These are phyloP conservation scores for Exsudoporus frostii DNA, from an alignment of 768 basidiomycete genomes.

Conservation along the genomic window DNA sequence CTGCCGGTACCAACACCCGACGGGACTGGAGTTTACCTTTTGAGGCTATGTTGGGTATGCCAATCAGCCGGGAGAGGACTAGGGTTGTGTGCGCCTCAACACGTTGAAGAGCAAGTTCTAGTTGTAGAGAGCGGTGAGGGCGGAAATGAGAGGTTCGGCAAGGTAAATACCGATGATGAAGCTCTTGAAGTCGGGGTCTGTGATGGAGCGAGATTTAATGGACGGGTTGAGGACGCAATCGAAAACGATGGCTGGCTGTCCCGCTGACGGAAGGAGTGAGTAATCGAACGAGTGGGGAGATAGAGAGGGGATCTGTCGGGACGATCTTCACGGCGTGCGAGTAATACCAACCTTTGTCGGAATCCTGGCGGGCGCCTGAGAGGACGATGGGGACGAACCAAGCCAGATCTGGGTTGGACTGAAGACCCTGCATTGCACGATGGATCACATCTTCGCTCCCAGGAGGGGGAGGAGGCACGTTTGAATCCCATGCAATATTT, in stretches of 20 bases:
- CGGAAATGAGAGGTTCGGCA: neutral
- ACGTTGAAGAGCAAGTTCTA: slow-evolving; percentile 68
- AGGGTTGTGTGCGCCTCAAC: slow-evolving; percentile 60
- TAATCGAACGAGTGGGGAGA: slow-evolving; percentile 2
- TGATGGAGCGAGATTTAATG: slow-evolving; percentile 56
- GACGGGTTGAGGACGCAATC: slow-evolving; percentile 66
- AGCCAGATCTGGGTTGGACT: slow-evolving; percentile 36
- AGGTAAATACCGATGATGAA: slow-evolving; percentile 58
- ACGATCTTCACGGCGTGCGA: slow-evolving; percentile 6
- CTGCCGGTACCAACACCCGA: slow-evolving; percentile 51
- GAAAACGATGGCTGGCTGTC: slow-evolving; percentile 65
- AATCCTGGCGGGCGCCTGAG: slow-evolving; percentile 58
- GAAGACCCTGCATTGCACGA: slow-evolving; percentile 53
- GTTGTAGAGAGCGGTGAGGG: slow-evolving; percentile 7
- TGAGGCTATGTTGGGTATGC: slow-evolving; percentile 71
- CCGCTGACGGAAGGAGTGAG: slow-evolving; percentile 43
- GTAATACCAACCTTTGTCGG: slow-evolving; percentile 60
- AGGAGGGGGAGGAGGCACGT: slow-evolving; percentile 68
- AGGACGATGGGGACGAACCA: slow-evolving; percentile 74
- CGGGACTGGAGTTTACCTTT: slow-evolving; percentile 69
- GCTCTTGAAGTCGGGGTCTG: slow-evolving; percentile 61
- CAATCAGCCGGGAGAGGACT: slow-evolving; percentile 64
- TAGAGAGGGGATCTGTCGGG: slow-evolving; percentile 7
- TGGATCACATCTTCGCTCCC: slow-evolving; percentile 55
- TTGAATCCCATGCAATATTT: slow-evolving; percentile 68